phyloP scores from a whole-genome alignment of 129 eudicot genomes.

The Helianthus annuus region HanXRQr2.0-SUNRISE NC_035442.2:171399485-171399984 shows the following conservation, averaged over 20 bases:
- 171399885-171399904: conserved; percentile 73
- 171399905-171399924: conserved; percentile 90
- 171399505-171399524: conserved; percentile 94
- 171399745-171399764: conserved; percentile 5
- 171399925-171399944: conserved; percentile 91
- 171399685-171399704: conserved; percentile 97
- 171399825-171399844: conserved; percentile 79
- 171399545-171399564: conserved; percentile 98
- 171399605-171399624: conserved; percentile 95
- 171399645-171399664: conserved; percentile 96
- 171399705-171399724: conserved; percentile 27
- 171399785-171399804: not conserved
- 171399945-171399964: conserved; percentile 96
- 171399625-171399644: conserved; percentile 88
- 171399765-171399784: conserved; percentile 6
- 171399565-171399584: conserved; percentile 95
- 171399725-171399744: not conserved
- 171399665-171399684: conserved; percentile 84
- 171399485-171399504: conserved; percentile 95
- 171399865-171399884: conserved; percentile 88
- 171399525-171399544: conserved; percentile 86
- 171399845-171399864: conserved; percentile 87
- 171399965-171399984: conserved; percentile 40
- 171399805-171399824: not conserved
- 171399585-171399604: conserved; percentile 98